Base-by-base conservation (phyloP, 2,329 filamentous ascomycete genomes). In the Ceratocystiopsis sp. region DNA sequence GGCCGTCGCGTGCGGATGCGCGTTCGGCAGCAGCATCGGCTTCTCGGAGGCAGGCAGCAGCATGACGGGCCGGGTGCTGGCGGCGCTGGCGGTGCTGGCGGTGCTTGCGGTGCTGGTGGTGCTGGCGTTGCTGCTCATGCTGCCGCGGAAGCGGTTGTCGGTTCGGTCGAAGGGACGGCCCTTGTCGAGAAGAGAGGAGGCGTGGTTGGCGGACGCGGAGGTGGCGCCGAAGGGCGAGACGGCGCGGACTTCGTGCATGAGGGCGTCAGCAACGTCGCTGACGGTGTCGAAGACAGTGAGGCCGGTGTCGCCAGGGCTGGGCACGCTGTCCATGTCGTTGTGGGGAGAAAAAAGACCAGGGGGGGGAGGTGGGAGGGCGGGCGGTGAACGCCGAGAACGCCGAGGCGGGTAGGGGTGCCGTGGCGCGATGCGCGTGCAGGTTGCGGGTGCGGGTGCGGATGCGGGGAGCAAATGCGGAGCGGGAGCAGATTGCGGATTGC, bases 241-340 rank as follows among this genome's bases (percentile, higher is more conserved):
- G 3, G 44, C 45, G 33, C 42, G 44, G 37, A 21, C 19, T 21
- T 50, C 49, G 36, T 49, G 47, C 40, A 46, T 43, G 25, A 40
- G 34, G 35, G 42, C 34, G 34, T 50, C 48, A 14, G 42, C 40
- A 32, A 38, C 36, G 35, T 40, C 36, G 19, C 40, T 25, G 42
- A 33, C 44, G 47, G 42, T 45, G 42, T 48, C 49, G 35, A 49
- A 51, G 19, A 51, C 45, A 39, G 48, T 51, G 18, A 46, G 42
- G 17, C 42, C 44, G 12, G 49, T 49, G 35, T 48, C 49, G 39
- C 42, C 48, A 19, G 49, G 46, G 35, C 48, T 51, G 18, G 49
- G 48, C 15, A 47, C 18, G 16, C 49, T 48, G n/a, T 51, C 49
- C 48, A 49, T 51, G 43, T 21, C 19, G 19, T 7, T 21, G 19